Base-by-base conservation (phyloP, 2,329 filamentous ascomycete genomes). In the Colletotrichum sp. region DNA sequence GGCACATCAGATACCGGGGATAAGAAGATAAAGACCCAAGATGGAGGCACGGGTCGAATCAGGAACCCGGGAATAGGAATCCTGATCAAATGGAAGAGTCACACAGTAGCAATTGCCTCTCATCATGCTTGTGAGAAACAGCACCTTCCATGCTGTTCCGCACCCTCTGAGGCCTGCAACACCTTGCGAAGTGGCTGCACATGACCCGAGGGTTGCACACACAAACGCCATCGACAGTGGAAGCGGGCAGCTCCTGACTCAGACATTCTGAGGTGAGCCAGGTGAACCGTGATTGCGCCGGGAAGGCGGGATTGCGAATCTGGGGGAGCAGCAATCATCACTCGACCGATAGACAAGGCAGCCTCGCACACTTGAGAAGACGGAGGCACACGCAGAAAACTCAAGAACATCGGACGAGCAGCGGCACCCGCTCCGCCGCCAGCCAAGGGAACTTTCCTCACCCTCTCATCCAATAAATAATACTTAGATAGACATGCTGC, bases 121-220 rank as follows among this genome's bases (percentile, higher is more conserved):
- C 31, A 34, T 58, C 59, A 58, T 33, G 38, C 57, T 15, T 21
- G 43, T 51, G 6, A 36, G n/a, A 36, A 38, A 57, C 31, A 62
- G 55, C 71, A 73, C 57, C 67, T 70, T 73, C 71, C 71, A 70
- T 70, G 71, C n/a, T 47, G 16, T 64, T 70, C 33, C 11, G 34
- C 27, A 47, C 24, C 8, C 57, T 62, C 24, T 31, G 38, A 68
- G 57, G 64, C 64, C 51, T 59, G 34, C 67, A 70, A 69, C 43
- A 51, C 43, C n/a, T 51, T 51, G 43, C 43, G 43, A 21, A 54
- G n/a, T 8, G 57, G 47, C 29, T 36, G 59, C 70, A 67, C 68
- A 71, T 74, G 72, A 74, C 57, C 43, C 43, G 43, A 15, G 18
- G 47, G 36, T 57, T 55, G 68, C 43, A 47, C 34, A 67, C 31